Percentiles rank a stretch among this genome's conserved stretches.
Conservation (phyloP, 495 filamentous ascomycete genomes). For the Annulohypoxylon stygium region DNA sequence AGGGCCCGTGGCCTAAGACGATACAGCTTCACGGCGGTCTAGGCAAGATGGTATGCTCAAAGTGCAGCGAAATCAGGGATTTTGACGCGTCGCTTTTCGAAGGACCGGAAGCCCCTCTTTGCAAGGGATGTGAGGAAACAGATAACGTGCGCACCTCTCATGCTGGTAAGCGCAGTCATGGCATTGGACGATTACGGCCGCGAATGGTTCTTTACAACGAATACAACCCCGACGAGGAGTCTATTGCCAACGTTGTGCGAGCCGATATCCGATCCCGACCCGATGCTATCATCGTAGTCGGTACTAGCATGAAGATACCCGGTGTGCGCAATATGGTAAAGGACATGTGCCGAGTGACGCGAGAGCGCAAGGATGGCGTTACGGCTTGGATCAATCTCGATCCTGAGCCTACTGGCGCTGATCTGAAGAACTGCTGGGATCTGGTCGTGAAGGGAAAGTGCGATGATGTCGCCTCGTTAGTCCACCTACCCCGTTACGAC, state of each 20-base stretch:
- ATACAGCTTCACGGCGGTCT: slow-evolving; percentile 95
- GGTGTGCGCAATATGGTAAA: slow-evolving; percentile 89
- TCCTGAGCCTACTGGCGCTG: slow-evolving; percentile 80
- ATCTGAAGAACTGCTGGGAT: slow-evolving; percentile 93
- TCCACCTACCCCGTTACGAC: slow-evolving; percentile 81
- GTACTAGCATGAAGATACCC: slow-evolving; percentile 94
- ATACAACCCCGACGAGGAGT: slow-evolving; percentile 94
- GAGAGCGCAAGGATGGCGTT: slow-evolving; percentile 85
- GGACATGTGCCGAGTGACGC: slow-evolving; percentile 86
- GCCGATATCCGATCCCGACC: slow-evolving; percentile 87
- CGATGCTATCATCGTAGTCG: slow-evolving; percentile 93
- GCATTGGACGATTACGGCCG: slow-evolving; percentile 89
- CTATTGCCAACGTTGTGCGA: slow-evolving; percentile 89
- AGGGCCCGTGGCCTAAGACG: slow-evolving; percentile 92
- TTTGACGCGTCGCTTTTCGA: slow-evolving; percentile 86
- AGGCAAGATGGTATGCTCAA: slow-evolving; percentile 95
- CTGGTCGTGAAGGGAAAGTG: slow-evolving; percentile 87
- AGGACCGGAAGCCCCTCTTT: slow-evolving; percentile 86
- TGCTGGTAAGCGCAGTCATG: slow-evolving; percentile 91
- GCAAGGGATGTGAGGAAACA: slow-evolving; percentile 77
- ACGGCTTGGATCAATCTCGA: slow-evolving; percentile 96
- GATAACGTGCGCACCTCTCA: slow-evolving; percentile 81
- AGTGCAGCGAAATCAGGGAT: slow-evolving; percentile 81
- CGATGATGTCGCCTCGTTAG: slow-evolving; percentile 85
- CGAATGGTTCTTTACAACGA: slow-evolving; percentile 98